Evolutionary conservation across 2,329 filamentous ascomycete genomes (phyloP).

Genomic region (Lizonia empirigonia): DNA sequence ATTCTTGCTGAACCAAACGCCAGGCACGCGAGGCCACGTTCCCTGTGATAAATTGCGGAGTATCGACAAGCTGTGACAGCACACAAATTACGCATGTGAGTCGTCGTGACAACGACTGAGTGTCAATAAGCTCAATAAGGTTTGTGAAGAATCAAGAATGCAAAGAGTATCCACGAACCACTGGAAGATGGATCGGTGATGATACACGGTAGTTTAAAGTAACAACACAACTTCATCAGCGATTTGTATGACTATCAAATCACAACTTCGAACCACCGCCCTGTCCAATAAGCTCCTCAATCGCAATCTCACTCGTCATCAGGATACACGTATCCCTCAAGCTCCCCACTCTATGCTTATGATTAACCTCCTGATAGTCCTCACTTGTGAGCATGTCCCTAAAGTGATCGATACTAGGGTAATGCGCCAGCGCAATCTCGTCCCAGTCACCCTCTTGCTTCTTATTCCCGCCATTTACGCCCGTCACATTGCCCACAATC

Average conservation of each 20-base stretch:
- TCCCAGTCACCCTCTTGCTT: conserved; percentile 56
- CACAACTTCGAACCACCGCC: conserved; percentile 18
- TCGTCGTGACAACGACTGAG: background rate
- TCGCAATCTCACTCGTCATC: conserved; percentile 59
- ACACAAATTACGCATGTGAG: background rate
- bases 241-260: background rate
- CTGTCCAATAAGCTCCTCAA: conserved; percentile 24
- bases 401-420: conserved; percentile 66
- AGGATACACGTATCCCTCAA: conserved; percentile 60
- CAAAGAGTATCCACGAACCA: no score
- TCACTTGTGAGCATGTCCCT: conserved; percentile 64
- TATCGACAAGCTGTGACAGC: background rate
- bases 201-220: no score
- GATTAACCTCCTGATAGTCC: conserved; percentile 65
- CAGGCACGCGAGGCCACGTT: background rate
- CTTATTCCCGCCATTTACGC: background rate
- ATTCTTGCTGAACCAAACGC: background rate
- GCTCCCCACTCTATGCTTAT: conserved; percentile 57
- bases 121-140: no score
- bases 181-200: no score
- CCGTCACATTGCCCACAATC: conserved; percentile 62
- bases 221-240: no score
- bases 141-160: no score
- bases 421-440: conserved; percentile 69
- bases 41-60: background rate